Evolutionary conservation across 768 basidiomycete genomes (phyloP).

Genomic region (Termitomyces sp.): DNA sequence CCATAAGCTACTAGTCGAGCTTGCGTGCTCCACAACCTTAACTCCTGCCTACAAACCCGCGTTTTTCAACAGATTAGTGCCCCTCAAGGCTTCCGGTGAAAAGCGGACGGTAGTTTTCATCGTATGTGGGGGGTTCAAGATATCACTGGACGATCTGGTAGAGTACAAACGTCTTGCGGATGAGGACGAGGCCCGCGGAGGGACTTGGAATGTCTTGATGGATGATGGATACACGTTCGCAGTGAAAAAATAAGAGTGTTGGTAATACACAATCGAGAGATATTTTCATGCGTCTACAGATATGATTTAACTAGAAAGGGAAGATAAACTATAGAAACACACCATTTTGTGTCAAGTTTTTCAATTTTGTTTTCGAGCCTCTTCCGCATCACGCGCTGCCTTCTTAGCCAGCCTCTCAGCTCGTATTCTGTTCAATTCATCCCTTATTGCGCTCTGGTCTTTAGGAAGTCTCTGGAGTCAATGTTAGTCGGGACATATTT

Average conservation of each 20-base stretch:
- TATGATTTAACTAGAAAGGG: background rate
- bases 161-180: conserved; percentile 40
- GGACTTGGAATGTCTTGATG: conserved; percentile 30
- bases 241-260: conserved; percentile 17
- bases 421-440: conserved; percentile 68
- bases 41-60: conserved; percentile 55
- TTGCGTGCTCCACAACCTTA: conserved; percentile 69
- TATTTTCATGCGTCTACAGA: background rate
- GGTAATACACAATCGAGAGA: background rate
- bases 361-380: background rate
- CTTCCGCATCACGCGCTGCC: conserved; percentile 29
- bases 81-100: conserved; percentile 20
- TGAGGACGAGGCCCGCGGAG: conserved; percentile 22
- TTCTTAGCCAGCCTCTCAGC: conserved; percentile 48
- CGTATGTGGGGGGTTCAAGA: conserved; percentile 69
- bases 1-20: conserved; percentile 69
- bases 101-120: conserved; percentile 52
- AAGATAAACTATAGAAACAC: background rate
- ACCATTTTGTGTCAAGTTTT: background rate
- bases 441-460: conserved; percentile 57
- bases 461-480: conserved; percentile 50
- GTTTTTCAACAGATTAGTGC: conserved; percentile 49
- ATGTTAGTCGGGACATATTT: background rate
- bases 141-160: conserved; percentile 45
- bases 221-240: conserved; percentile 32